Conservation (phyloP, 2,329 filamentous ascomycete species). For the Paecilomyces variotii region DNA sequence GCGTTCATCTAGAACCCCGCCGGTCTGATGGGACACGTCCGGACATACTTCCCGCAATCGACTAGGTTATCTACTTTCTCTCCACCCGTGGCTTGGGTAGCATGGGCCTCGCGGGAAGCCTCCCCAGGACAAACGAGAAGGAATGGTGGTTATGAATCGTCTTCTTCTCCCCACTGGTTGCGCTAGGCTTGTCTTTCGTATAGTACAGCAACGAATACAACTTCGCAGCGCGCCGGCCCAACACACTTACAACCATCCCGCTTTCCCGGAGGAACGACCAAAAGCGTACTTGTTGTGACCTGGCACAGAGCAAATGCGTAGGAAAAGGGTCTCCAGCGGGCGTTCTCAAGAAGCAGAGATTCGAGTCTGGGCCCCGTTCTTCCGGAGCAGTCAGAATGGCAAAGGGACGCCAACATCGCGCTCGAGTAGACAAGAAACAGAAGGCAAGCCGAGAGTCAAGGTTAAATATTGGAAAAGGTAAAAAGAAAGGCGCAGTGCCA, state of each 20-base stretch:
- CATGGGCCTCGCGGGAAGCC: background rate
- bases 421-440: background rate
- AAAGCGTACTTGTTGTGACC: background rate
- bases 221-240: background rate
- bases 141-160: background rate
- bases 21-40: background rate
- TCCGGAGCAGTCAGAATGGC: background rate
- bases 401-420: background rate
- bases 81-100: conserved; percentile 4
- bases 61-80: background rate
- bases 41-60: background rate
- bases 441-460: background rate
- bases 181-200: background rate
- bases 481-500: background rate
- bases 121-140: background rate
- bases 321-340: too few species aligned
- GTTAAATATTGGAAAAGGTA: background rate
- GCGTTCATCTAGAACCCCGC: too few species aligned
- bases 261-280: background rate
- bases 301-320: too few species aligned
- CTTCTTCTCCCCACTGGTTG: background rate
- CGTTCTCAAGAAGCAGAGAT: background rate
- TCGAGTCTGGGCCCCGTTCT: background rate
- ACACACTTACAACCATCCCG: too few species aligned
- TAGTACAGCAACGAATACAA: background rate